Percentiles rank a stretch among this genome's conserved stretches.
Evolutionary conservation across 2,329 filamentous ascomycete species (phyloP).

Genomic region (Zymoseptoria brevis): DNA sequence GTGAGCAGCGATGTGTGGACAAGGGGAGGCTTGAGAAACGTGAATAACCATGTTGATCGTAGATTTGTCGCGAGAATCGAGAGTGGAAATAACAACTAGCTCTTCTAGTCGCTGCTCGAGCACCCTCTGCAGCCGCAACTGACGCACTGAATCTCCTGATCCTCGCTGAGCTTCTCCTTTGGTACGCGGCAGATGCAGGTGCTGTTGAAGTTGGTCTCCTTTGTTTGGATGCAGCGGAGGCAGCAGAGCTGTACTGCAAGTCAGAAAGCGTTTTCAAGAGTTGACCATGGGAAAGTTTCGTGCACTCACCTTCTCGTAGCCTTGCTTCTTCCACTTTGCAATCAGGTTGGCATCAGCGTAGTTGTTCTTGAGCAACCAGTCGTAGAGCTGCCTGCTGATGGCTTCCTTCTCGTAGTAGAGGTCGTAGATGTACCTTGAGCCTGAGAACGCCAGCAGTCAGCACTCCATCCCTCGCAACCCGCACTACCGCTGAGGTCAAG

Average conservation of each 20-base stretch:
- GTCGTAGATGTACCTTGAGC: conserved; percentile 86
- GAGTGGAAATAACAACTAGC: neutral
- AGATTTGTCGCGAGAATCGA: neutral
- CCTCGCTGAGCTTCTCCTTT: conserved; percentile 78
- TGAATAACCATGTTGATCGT: no score
- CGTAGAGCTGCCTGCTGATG: conserved; percentile 84
- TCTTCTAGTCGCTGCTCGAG: conserved; percentile 65
- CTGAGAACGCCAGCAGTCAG: conserved; percentile 30
- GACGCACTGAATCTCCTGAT: conserved; percentile 85
- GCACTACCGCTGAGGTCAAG: conserved; percentile 21
- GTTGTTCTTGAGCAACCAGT: conserved; percentile 92
- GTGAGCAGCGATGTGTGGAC: no score
- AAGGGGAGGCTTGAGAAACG: no score
- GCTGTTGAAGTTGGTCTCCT: conserved; percentile 97
- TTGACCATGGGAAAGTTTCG: no score
- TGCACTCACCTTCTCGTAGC: conserved; percentile 79
- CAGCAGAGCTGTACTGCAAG: conserved; percentile 94
- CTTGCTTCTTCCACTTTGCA: conserved; percentile 99
- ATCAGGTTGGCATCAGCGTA: conserved; percentile 95
- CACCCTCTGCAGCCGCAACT: conserved; percentile 92
- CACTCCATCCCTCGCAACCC: conserved; percentile 1
- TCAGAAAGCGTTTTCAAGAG: no score
- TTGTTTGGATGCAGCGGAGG: conserved; percentile 94
- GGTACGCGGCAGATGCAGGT: conserved; percentile 97
- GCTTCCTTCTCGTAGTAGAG: conserved; percentile 97